phyloP scores from a whole-genome alignment of 2,329 filamentous ascomycete species.

The Sclerotiophoma versabilis region DNA sequence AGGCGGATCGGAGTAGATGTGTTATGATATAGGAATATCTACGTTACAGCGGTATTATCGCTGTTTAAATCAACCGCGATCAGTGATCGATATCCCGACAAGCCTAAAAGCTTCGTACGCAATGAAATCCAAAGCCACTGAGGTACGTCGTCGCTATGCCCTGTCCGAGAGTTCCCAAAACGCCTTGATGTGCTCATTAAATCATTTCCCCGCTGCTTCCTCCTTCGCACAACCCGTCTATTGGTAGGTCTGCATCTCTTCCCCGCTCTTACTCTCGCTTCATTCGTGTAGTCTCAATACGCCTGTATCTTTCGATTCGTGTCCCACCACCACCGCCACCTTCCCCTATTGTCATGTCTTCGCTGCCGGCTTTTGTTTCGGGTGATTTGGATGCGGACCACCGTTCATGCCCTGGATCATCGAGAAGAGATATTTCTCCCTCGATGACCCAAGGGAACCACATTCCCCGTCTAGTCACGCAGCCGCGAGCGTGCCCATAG shows the following conservation, averaged over 20 bases:
- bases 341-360: constrained; percentile 17
- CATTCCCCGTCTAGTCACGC: constrained; percentile 35
- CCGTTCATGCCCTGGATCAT: constrained; percentile 19
- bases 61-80: neutral
- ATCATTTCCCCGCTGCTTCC: neutral
- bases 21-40: neutral
- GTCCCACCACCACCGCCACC: neutral
- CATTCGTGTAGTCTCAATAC: too few species aligned
- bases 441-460: constrained; percentile 12
- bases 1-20: neutral
- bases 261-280: neutral
- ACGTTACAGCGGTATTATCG: neutral
- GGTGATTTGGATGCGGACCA: constrained; percentile 18
- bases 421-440: constrained; percentile 15
- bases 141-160: constrained; percentile 7
- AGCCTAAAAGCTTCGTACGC: neutral
- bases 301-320: neutral
- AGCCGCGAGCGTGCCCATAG: constrained; percentile 58
- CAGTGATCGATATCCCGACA: neutral
- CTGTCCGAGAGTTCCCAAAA: neutral
- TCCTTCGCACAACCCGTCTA: neutral
- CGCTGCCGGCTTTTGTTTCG: constrained; percentile 5
- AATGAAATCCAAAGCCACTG: neutral
- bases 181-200: constrained; percentile 15
- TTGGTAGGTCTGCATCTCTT: neutral